Base-by-base conservation (phyloP, 768 basidiomycete species). In the Pisolithus tinctorius region DNA sequence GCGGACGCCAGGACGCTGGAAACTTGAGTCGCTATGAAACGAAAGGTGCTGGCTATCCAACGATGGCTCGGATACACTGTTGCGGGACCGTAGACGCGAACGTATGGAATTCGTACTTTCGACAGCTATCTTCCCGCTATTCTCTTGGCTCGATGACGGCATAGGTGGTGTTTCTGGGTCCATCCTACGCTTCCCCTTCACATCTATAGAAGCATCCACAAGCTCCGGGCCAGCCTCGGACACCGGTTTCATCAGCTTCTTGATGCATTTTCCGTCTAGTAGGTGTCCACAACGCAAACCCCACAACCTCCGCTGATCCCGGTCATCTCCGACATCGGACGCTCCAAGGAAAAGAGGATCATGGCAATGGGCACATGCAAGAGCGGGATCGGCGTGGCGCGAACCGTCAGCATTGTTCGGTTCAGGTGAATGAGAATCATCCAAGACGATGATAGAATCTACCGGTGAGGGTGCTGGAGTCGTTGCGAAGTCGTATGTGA, bases 271-370 rank as follows among this genome's bases (percentile, higher is more conserved):
- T 45, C 86, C 88, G 56, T 90, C 88, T 0, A 90, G 73, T 58
- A 91, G 65, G 61, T 91, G 88, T 0, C 88, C 88, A 48, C 88
- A 91, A 38, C 84, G 72, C 53, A 91, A 66, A 1, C 77, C 81
- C 88, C 86, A 90, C 7, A 90, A 67, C 40, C 78, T 75, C 48
- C 74, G 69, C 36, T 66, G 66, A 38, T 69, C 69, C 38, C 68
- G 71, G 34, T 79, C 81, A 42, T 72, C 67, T 14, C 70, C 67
- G n/a, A 80, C 69, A 11, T 74, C 76, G 1, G 71, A 70, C 44
- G 76, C 73, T 34, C 74, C 70, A 27, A 84, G 70, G 9, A 84
- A 64, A 4, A 90, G 74, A 0, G 84, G 83, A 52, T 83, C 82
- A 23, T 76, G 66, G 54, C 88, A 91, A 9, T 68, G 70, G 13